A percentile compares a stretch with the other conserved stretches of the same genome.
phyloP scores from a whole-genome alignment of 305 asterid genomes.

The Solanum chacoense region DNA sequence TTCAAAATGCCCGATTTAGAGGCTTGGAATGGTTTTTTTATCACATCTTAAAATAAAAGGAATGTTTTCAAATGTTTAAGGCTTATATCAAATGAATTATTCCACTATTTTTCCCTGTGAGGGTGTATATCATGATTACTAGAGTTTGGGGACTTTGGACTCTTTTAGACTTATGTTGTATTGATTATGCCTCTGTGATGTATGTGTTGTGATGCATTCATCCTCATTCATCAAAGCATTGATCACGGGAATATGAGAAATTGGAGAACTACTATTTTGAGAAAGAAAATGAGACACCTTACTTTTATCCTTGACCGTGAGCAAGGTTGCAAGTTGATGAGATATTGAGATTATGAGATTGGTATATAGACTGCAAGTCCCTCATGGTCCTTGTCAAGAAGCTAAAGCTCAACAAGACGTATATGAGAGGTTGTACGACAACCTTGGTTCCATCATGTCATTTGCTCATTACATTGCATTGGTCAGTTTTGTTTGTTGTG shows the following conservation, averaged over 20 bases:
- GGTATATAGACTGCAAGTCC: background rate
- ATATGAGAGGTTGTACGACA: background rate
- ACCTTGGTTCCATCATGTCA: background rate
- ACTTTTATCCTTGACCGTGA: background rate
- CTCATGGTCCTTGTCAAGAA: background rate
- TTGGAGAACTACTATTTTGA: background rate
- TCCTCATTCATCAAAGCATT: background rate
- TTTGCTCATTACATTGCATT: background rate
- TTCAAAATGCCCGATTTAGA: no score
- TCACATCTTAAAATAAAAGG: background rate
- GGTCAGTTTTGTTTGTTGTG: background rate
- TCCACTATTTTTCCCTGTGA: background rate
- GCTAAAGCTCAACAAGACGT: background rate
- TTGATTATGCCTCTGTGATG: background rate
- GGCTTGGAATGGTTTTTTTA: background rate
- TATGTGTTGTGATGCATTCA: background rate
- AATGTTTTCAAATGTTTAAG: background rate
- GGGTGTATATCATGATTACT: background rate
- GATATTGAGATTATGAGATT: background rate
- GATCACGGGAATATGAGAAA: background rate
- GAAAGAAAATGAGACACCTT: background rate
- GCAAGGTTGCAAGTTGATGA: background rate
- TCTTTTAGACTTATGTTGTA: background rate
- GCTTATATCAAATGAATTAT: background rate
- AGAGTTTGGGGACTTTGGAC: background rate